A percentile compares a stretch with the other conserved stretches of the same genome.
These are phyloP conservation scores for Aquilaria malaccensis DNA, from an alignment of 345 rosid genomes.

Conservation along the genomic window DNA sequence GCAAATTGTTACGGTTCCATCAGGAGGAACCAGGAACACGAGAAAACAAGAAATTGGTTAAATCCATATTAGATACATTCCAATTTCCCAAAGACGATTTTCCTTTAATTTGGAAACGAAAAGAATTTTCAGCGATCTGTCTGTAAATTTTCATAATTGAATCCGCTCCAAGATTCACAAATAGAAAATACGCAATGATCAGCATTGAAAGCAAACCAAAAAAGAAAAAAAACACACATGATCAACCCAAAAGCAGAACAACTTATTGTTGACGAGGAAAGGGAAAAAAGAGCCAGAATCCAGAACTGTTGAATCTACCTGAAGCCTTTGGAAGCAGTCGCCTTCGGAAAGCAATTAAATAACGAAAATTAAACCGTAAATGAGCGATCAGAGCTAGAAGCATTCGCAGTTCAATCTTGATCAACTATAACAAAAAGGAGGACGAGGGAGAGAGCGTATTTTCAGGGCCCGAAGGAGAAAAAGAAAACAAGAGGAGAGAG, in stretches of 20 bases:
- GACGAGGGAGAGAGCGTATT: background rate
- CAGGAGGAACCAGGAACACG: background rate
- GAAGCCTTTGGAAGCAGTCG: background rate
- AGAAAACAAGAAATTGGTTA: background rate
- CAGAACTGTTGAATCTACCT: slow-evolving; percentile 6
- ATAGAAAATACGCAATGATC: too few species aligned
- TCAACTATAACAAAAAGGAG: background rate
- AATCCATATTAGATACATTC: background rate
- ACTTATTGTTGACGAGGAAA: slow-evolving; percentile 1
- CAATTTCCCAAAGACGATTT: background rate
- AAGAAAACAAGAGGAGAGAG: background rate
- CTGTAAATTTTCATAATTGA: background rate
- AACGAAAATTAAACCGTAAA: slow-evolving; percentile 1
- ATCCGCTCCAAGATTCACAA: background rate
- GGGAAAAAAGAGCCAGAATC: background rate
- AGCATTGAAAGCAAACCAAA: too few species aligned
- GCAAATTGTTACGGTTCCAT: background rate
- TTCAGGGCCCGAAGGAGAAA: background rate
- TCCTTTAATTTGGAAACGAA: background rate
- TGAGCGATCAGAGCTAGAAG: slow-evolving; percentile 17
- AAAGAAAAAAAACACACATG: background rate
- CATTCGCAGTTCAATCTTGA: background rate
- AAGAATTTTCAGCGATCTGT: background rate
- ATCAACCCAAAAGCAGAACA: background rate
- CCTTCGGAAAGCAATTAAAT: slow-evolving; percentile 5